Conservation (phyloP, 2,329 filamentous ascomycete species). For the Colletotrichum camelliae region DNA sequence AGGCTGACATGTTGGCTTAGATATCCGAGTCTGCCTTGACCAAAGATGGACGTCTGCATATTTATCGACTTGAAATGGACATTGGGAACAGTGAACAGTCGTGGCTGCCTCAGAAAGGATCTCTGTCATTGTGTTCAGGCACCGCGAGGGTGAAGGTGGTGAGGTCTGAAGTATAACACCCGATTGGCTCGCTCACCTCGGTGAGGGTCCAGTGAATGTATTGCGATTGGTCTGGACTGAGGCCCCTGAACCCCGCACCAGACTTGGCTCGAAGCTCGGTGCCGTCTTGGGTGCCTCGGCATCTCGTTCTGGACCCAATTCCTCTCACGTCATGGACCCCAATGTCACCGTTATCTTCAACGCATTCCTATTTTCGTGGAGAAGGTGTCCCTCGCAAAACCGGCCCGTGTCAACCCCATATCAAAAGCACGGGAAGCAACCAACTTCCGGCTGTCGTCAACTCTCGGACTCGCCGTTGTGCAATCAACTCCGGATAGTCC, state of each 20-base stretch:
- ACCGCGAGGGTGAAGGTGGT: not conserved
- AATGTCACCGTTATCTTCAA: not conserved
- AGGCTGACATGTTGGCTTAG: not conserved
- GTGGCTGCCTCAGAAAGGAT: not conserved
- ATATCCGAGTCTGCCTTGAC: not conserved
- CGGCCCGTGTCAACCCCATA: not conserved
- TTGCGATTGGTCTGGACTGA: not conserved
- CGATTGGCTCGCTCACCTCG: slow-evolving; percentile 1
- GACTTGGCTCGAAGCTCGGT: not conserved
- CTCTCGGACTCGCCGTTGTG: not conserved
- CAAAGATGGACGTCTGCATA: not conserved
- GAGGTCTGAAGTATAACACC: slow-evolving; percentile 14
- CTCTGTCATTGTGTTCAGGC: not conserved
- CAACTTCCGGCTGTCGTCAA: not conserved
- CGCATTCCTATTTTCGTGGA: not conserved
- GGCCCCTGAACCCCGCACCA: not conserved
- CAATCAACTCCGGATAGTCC: not conserved
- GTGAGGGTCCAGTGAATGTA: not conserved
- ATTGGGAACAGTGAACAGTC: not conserved
- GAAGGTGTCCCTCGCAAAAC: not conserved
- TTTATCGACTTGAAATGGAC: not conserved
- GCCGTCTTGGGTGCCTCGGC: slow-evolving; percentile 4
- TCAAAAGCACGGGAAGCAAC: not conserved
- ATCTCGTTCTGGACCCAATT: not conserved
- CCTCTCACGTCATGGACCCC: not conserved